phyloP scores from a whole-genome alignment of 805 yeast species.

The Monosporozyma yasuniensis region DNA sequence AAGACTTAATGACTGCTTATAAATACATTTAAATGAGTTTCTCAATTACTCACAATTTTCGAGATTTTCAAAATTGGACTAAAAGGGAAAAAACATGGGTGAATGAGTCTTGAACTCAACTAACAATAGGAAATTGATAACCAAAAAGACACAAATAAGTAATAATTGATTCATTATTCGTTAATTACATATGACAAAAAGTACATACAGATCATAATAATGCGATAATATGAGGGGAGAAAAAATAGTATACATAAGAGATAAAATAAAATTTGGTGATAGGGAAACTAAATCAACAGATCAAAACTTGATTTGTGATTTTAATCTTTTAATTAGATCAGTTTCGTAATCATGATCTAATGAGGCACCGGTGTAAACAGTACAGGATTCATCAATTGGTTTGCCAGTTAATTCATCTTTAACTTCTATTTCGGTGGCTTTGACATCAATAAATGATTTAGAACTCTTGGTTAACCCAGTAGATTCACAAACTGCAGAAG shows the following conservation, averaged over 20 bases:
- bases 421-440: conserved; percentile 58
- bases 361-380: conserved; percentile 5
- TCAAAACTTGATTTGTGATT: too few relatives aligned
- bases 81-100: background rate
- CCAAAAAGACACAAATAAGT: background rate
- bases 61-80: background rate
- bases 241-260: too few relatives aligned
- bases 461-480: conserved; percentile 51
- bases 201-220: too few relatives aligned
- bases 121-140: background rate
- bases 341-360: conserved; percentile 5
- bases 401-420: conserved; percentile 38
- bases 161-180: background rate
- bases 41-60: background rate
- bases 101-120: background rate
- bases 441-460: conserved; percentile 59
- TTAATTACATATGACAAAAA: too few relatives aligned
- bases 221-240: too few relatives aligned
- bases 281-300: too few relatives aligned
- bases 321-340: conserved; percentile 10
- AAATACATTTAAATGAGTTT: background rate
- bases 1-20: background rate
- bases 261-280: too few relatives aligned
- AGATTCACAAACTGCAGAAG: conserved; percentile 14
- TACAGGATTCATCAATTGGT: background rate